Percentiles rank a stretch among this genome's conserved stretches.
These are phyloP conservation scores for Penstemon barbatus DNA, from an alignment of 257 asterid genomes.

Conservation along the genomic window DNA sequence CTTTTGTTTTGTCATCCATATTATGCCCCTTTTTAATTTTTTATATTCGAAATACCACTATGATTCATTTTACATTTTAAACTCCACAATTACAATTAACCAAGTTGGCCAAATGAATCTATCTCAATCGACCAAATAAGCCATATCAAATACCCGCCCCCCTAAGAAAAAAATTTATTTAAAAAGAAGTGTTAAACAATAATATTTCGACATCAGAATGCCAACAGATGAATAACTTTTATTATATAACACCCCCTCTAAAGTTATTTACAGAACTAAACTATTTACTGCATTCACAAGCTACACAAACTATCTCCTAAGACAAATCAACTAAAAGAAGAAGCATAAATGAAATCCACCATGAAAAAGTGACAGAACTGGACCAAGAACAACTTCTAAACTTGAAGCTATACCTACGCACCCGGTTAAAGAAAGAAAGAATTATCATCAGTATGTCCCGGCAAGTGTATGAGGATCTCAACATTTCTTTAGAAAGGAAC, in stretches of 20 bases:
- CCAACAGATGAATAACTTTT: not conserved
- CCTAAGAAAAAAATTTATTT: no score
- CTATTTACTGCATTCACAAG: constrained; percentile 22
- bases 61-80: no score
- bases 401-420: constrained; percentile 11
- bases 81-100: no score
- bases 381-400: constrained; percentile 15
- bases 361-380: constrained; percentile 16
- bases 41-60: no score
- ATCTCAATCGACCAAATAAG: no score
- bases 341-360: constrained; percentile 18
- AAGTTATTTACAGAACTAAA: constrained; percentile 43
- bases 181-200: no score
- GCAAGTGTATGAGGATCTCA: constrained; percentile 30
- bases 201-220: no score
- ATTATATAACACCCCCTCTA: not conserved
- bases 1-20: no score
- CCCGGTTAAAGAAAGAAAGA: constrained; percentile 16
- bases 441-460: constrained; percentile 18
- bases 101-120: no score
- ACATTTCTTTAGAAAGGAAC: constrained; percentile 45
- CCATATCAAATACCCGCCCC: no score
- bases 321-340: constrained; percentile 18
- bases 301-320: constrained; percentile 27
- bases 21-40: no score